Base-by-base conservation (phyloP, 176 grass and related monocot species). In the Cenchrus americanus region DNA sequence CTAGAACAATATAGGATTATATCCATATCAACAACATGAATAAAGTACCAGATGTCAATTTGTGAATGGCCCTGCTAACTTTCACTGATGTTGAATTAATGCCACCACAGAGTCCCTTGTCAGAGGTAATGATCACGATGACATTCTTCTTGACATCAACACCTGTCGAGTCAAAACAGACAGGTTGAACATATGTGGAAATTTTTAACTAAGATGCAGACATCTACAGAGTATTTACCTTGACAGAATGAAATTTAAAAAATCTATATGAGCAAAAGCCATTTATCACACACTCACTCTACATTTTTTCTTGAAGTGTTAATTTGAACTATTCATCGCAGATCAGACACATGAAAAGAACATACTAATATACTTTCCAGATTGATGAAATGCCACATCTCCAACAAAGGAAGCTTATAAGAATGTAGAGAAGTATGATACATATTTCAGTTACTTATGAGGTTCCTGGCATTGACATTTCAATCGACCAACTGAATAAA, bases 21-120 rank as follows among this genome's bases (percentile, higher is more conserved):
- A 81, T 62, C 8, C 42, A 69, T 42, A 49, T 15, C 30, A 37
- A 11, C 10, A 10, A 41, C 0, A 1, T 15, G 30, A 69, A 57
- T 15, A 76, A 57, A 69, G 77, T 91, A 97, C 95, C 96, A 78
- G 92, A 88, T 69, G 90, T 95, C 58, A 95, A 77, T 57, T 91
- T 93, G 57, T 87, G 88, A 51, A 98, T 93, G 78, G 93, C 88
- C 87, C 89, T 98, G 91, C 96, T 95, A 80, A 98, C 85, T 98
- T 91, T 98, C 43, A 95, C 96, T 37, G 96, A 92, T 74, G 93
- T 93, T 59, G 96, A 93, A 74, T 95, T 98, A 81, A 98, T 98
- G 76, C 96, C 93, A 75, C 96, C 96, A 81, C 96, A 98, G 59
- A 98, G 92, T 61, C 96, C 96, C 85, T 98, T 98, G 80, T 98